phyloP scores from a whole-genome alignment of 257 asterid species.

The Knoxia roxburghii region DNA sequence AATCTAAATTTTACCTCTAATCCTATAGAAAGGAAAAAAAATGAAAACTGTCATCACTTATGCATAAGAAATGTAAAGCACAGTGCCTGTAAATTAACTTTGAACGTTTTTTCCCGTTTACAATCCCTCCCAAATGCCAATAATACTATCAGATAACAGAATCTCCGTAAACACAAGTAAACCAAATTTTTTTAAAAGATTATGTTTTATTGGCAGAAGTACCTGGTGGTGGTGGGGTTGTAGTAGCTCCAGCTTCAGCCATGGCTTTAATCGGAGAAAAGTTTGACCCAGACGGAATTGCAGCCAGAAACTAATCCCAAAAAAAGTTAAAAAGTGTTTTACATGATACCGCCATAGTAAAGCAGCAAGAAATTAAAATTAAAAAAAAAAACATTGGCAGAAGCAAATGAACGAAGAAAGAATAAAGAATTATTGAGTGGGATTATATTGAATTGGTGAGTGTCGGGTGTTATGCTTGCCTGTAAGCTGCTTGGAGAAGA shows the following conservation, averaged over 20 bases:
- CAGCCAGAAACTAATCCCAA: conserved; percentile 12
- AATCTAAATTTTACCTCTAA: not conserved
- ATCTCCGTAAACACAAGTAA: no score
- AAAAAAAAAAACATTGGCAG: not conserved
- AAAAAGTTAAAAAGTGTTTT: not conserved
- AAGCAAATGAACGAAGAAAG: not conserved
- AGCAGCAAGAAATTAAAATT: no score
- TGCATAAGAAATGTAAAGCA: not conserved
- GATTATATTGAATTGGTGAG: not conserved
- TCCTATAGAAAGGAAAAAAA: not conserved
- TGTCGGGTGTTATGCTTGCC: conserved; percentile 10
- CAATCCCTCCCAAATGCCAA: not conserved
- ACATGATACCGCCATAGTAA: not conserved
- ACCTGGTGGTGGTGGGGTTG: conserved; percentile 33
- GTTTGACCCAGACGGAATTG: conserved; percentile 24
- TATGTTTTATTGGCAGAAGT: conserved; percentile 26
- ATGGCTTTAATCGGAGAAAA: conserved; percentile 54
- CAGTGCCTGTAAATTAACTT: not conserved
- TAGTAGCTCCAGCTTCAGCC: conserved; percentile 63
- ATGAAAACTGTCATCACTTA: not conserved
- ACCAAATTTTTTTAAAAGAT: not conserved
- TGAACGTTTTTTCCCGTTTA: not conserved
- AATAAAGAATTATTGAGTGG: no score
- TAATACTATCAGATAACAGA: no score
- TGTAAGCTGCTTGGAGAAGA: conserved; percentile 9